Conservation (phyloP, 768 basidiomycete species). For the Podaxis rugospora region DNA sequence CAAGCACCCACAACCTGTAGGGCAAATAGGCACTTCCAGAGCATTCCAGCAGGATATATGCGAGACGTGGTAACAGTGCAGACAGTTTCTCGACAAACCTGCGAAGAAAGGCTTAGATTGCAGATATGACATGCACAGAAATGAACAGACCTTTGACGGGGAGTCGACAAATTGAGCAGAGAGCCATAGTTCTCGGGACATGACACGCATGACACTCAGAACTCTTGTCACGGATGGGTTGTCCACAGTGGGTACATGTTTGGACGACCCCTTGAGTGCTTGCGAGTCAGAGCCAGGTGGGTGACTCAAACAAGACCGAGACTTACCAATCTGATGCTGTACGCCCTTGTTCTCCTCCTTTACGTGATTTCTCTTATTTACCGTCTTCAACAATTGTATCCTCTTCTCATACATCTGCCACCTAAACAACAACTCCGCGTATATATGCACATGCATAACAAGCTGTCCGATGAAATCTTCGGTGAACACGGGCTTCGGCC, state of each 20-base stretch:
- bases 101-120: slow-evolving; percentile 1
- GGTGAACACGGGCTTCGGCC: slow-evolving; percentile 28
- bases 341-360: slow-evolving; percentile 16
- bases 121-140: neutral
- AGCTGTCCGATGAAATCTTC: slow-evolving; percentile 37
- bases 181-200: slow-evolving; percentile 37
- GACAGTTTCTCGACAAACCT: slow-evolving; percentile 63
- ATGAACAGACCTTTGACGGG: slow-evolving; percentile 60
- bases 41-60: slow-evolving; percentile 63
- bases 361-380: slow-evolving; percentile 28
- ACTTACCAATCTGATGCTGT: slow-evolving; percentile 33
- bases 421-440: slow-evolving; percentile 70
- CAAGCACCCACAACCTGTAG: slow-evolving; percentile 66
- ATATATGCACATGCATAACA: slow-evolving; percentile 55
- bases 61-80: slow-evolving; percentile 58
- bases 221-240: slow-evolving; percentile 26
- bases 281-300: neutral
- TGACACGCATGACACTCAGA: slow-evolving; percentile 40
- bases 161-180: slow-evolving; percentile 72
- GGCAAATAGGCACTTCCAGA: slow-evolving; percentile 48
- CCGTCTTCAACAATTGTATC: slow-evolving; percentile 67
- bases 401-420: slow-evolving; percentile 74
- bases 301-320: neutral
- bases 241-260: slow-evolving; percentile 31
- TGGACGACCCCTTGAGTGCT: slow-evolving; percentile 42